A percentile compares a stretch with the other conserved stretches of the same genome.
These are phyloP conservation scores for Solanum appendiculatum DNA, from an alignment of 257 asterid genomes.

Conservation along the genomic window DNA sequence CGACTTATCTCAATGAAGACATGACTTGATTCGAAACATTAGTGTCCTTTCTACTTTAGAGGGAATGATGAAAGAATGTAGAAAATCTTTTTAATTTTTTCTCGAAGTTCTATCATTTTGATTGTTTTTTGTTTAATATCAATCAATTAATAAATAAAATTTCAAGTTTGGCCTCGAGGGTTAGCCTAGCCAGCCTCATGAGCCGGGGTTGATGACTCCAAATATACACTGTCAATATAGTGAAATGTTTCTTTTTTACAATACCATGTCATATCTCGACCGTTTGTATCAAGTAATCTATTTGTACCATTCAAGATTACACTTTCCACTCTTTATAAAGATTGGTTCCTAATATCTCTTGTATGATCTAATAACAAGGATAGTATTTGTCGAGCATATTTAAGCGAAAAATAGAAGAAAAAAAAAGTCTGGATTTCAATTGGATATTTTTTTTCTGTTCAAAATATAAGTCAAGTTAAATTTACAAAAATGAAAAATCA, in stretches of 20 bases:
- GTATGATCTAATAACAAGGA: background rate
- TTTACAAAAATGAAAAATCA: no score
- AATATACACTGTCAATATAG: no score
- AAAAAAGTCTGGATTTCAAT: no score
- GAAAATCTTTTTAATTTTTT: background rate
- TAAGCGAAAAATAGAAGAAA: no score
- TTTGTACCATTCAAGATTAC: background rate
- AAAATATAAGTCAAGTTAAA: no score
- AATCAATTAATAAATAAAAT: background rate
- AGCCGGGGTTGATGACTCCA: background rate
- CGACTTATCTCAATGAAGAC: background rate
- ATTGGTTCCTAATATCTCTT: no score
- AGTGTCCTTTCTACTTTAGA: background rate
- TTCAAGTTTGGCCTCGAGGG: background rate
- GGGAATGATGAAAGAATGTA: background rate
- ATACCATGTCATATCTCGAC: background rate
- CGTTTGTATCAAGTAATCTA: background rate
- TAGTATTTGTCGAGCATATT: no score
- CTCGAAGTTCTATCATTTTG: background rate
- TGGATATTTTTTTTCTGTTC: background rate
- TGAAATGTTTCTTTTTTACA: no score
- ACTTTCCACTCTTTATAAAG: background rate
- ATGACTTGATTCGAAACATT: background rate
- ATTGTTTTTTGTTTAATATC: background rate
- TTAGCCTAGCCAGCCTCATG: background rate